Base-by-base conservation (phyloP, 2,329 filamentous ascomycete species). In the Trichoderma cornu-damae region DNA sequence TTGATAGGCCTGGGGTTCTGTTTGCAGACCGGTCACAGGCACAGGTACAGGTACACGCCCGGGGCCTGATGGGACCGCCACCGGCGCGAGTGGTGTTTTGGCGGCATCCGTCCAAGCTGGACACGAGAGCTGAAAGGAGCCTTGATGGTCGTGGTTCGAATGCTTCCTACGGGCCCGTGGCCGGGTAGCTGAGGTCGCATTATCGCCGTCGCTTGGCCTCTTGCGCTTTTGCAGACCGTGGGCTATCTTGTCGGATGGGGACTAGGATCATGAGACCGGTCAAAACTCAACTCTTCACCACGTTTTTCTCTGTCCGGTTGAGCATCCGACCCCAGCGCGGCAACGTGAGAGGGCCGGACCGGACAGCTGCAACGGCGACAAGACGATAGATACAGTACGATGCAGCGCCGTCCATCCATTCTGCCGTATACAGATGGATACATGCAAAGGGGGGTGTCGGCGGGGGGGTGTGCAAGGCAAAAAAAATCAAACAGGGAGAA, bases 241-340 rank as follows among this genome's bases (percentile, higher is more conserved):
- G 24, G 11, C 24, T 22, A 9, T 30, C 14, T 38, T 18, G 30
- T 22, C 46, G 53, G 54, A 40, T n/a, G 18, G 20, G 16, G 46
- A 26, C 40, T 57, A n/a, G n/a, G n/a, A 35, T 44, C 30, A 37
- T 30, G 54, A 58, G 26, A 58, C 42, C 58, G 54, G 58, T 60
- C 58, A 60, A 58, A 52, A 52, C 14, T 48, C 53, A 50, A 50
- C 11, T 32, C 28, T 46, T 50, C 7, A 12, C 24, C 18, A 16
- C 18, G 40, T 28, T n/a, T 30, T 34, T 34, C 24, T 52, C 18
- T 28, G 18, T 20, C 51, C 51, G 57, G 57, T 59, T 20, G 37
- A 59, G 7, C 35, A 59, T 9, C 26, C 28, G 52, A 35, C 46
- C 53, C 58, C 47, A 47, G 58, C 22, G 24, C 18, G 30, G 51